A percentile compares a stretch with the other conserved stretches of the same genome.
Conservation (phyloP, 208 protist species). For the Porcisia hertigi region DNA sequence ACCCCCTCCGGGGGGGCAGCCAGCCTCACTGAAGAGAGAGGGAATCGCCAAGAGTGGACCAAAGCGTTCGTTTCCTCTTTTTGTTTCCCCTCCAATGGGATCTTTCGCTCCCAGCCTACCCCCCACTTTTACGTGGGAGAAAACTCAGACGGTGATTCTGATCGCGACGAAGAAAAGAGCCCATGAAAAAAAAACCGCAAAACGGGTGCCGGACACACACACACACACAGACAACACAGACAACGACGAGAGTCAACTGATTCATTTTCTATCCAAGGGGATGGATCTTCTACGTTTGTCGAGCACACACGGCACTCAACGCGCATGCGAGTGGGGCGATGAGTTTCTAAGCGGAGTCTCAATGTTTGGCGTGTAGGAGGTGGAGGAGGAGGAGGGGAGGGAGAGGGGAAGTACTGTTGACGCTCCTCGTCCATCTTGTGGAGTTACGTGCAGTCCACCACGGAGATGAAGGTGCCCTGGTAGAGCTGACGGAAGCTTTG, state of each 20-base stretch:
- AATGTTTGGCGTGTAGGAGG: background rate
- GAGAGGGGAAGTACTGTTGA: too few relatives aligned
- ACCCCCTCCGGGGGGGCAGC: background rate
- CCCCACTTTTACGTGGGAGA: too few relatives aligned
- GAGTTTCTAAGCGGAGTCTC: background rate
- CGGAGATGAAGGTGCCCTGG: constrained; percentile 51
- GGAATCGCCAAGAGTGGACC: too few relatives aligned
- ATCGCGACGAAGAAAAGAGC: too few relatives aligned
- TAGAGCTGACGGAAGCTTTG: constrained; percentile 73
- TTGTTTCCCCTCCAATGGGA: too few relatives aligned
- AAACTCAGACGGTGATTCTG: too few relatives aligned
- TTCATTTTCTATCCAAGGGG: background rate
- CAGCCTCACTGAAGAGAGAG: too few relatives aligned
- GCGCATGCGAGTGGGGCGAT: background rate
- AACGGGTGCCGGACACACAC: background rate
- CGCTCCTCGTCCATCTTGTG: background rate
- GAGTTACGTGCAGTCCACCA: constrained; percentile 69
- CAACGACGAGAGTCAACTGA: background rate
- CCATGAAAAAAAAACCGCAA: too few relatives aligned
- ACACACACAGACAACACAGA: background rate
- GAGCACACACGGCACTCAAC: background rate
- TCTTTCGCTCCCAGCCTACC: too few relatives aligned
- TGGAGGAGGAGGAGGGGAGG: too few relatives aligned
- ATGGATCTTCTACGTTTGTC: background rate
- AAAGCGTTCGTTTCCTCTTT: too few relatives aligned